Evolutionary conservation across 208 protist genomes (phyloP).

Genomic region (Angomonas desouzai): DNA sequence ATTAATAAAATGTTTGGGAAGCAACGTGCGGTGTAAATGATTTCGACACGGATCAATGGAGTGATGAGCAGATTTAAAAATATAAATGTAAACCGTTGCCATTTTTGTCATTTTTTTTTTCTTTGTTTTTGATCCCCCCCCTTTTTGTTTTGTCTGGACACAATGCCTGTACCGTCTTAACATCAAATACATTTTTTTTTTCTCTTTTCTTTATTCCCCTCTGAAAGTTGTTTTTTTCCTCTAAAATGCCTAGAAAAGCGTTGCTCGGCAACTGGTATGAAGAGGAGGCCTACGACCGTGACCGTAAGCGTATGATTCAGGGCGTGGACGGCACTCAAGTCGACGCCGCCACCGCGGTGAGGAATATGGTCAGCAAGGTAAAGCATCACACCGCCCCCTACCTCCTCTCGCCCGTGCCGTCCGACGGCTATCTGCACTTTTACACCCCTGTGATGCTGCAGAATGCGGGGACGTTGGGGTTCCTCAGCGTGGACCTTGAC

Average conservation of each 20-base stretch:
- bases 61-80: background rate
- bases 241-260: conserved; percentile 55
- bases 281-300: conserved; percentile 72
- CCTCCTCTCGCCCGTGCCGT: conserved; percentile 32
- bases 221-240: conserved; percentile 1
- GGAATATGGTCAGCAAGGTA: conserved; percentile 66
- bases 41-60: background rate
- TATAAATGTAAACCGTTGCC: no score
- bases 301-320: conserved; percentile 72
- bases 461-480: conserved; percentile 66
- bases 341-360: conserved; percentile 51
- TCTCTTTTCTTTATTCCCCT: background rate
- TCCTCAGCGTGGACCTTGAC: conserved; percentile 81
- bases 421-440: conserved; percentile 73
- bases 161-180: background rate
- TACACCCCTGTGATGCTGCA: conserved; percentile 81
- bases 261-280: conserved; percentile 86
- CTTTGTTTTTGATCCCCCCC: background rate
- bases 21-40: conserved; percentile 64
- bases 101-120: background rate
- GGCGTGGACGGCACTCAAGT: conserved; percentile 51
- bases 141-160: background rate
- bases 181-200: conserved; percentile 11
- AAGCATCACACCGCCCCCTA: conserved; percentile 78
- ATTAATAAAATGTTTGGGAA: conserved; percentile 67